Percentiles rank a stretch among this genome's conserved stretches.
Conservation (phyloP, 257 asterid species). For the Henckelia pumila region DNA sequence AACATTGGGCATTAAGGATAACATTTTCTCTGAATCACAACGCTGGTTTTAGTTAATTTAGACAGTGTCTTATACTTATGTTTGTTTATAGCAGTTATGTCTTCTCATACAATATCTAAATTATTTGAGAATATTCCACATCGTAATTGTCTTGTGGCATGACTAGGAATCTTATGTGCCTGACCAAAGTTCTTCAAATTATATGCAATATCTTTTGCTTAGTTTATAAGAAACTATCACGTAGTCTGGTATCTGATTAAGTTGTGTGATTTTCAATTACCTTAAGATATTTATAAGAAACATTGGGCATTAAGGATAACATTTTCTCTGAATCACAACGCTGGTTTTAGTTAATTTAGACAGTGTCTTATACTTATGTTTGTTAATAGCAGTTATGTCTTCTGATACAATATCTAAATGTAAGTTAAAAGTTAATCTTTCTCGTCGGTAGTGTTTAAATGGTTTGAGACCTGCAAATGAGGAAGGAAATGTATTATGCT, state of each 20-base stretch:
- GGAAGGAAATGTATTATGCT: not conserved
- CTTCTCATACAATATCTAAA: not conserved
- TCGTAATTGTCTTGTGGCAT: not conserved
- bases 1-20: not conserved
- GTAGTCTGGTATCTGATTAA: not conserved
- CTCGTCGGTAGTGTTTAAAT: not conserved
- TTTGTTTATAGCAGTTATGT: not conserved
- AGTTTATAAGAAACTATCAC: not conserved
- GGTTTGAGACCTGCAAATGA: not conserved
- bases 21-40: too few species aligned
- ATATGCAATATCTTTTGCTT: not conserved
- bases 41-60: too few species aligned
- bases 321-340: too few species aligned
- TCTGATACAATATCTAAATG: too few species aligned
- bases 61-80: not conserved
- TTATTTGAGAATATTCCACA: not conserved
- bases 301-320: not conserved
- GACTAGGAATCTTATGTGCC: too few species aligned
- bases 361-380: not conserved
- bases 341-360: too few species aligned
- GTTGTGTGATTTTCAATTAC: too few species aligned
- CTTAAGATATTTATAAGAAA: too few species aligned
- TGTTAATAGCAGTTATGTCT: not conserved
- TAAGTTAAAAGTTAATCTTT: not conserved
- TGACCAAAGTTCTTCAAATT: not conserved